These are phyloP conservation scores for Cynara cardunculus DNA, from an alignment of 129 eudicot genomes.

Conservation along the genomic window DNA sequence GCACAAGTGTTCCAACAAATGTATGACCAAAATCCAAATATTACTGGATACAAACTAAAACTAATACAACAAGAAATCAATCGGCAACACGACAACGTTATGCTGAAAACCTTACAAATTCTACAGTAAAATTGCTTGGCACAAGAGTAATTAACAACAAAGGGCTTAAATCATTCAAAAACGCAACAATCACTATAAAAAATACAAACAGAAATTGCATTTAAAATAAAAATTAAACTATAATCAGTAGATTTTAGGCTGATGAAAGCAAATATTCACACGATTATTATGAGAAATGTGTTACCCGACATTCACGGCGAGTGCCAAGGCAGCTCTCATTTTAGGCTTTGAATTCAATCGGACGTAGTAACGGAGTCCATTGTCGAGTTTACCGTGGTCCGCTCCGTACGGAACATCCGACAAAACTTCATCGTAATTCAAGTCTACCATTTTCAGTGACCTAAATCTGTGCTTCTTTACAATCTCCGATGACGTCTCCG, in stretches of 20 bases:
- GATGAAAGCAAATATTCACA: not conserved
- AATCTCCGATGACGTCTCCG: constrained; percentile 45
- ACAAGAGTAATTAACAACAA: not conserved
- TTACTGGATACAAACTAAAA: not conserved
- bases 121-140: not conserved
- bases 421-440: constrained; percentile 51
- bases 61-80: constrained; percentile 1
- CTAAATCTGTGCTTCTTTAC: constrained; percentile 63
- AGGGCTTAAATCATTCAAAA: not conserved
- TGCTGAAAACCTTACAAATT: constrained; percentile 11
- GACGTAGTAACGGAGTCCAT: constrained; percentile 77
- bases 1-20: not conserved
- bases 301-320: constrained; percentile 85
- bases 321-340: constrained; percentile 94
- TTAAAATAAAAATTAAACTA: not conserved
- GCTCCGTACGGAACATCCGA: constrained; percentile 64
- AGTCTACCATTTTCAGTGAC: constrained; percentile 67
- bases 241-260: not conserved
- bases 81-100: not conserved
- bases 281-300: not conserved
- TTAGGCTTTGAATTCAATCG: constrained; percentile 82
- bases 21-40: not conserved
- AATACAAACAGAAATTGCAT: constrained; percentile 10
- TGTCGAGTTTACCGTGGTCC: constrained; percentile 65
- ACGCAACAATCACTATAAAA: not conserved